Conservation (phyloP, 1,284 basidiomycete genomes). For the Trametes sp. region DNA sequence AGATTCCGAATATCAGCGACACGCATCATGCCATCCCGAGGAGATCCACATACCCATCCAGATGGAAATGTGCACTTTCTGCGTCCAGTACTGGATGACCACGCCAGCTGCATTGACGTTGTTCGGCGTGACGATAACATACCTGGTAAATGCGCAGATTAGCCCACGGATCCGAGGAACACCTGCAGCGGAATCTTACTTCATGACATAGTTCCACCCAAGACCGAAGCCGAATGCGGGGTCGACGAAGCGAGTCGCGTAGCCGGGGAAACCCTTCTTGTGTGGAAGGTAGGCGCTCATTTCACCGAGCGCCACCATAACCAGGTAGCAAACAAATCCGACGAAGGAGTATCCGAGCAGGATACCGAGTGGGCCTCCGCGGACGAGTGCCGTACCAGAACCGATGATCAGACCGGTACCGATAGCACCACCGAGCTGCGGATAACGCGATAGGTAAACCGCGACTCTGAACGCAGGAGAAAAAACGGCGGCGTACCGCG, state of each 20-base stretch:
- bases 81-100: slow-evolving; percentile 68
- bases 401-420: slow-evolving; percentile 84
- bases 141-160: slow-evolving; percentile 27
- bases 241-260: slow-evolving; percentile 57
- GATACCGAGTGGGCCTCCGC: slow-evolving; percentile 61
- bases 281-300: slow-evolving; percentile 50
- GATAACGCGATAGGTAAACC: neutral
- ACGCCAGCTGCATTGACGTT: slow-evolving; percentile 62
- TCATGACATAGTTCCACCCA: slow-evolving; percentile 48
- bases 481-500: slow-evolving; percentile 49
- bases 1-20: slow-evolving; percentile 15
- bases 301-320: slow-evolving; percentile 51
- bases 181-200: slow-evolving; percentile 25
- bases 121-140: slow-evolving; percentile 45
- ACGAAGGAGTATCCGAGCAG: slow-evolving; percentile 61
- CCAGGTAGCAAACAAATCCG: slow-evolving; percentile 63
- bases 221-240: slow-evolving; percentile 57
- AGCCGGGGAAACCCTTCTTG: slow-evolving; percentile 53
- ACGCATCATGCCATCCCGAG: slow-evolving; percentile 3
- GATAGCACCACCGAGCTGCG: slow-evolving; percentile 64
- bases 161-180: neutral
- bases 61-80: slow-evolving; percentile 57
- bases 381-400: slow-evolving; percentile 60
- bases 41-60: slow-evolving; percentile 60
- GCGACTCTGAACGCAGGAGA: slow-evolving; percentile 2